Base-by-base conservation (phyloP, 106 monocot species). In the Cymbidium sinense region DNA sequence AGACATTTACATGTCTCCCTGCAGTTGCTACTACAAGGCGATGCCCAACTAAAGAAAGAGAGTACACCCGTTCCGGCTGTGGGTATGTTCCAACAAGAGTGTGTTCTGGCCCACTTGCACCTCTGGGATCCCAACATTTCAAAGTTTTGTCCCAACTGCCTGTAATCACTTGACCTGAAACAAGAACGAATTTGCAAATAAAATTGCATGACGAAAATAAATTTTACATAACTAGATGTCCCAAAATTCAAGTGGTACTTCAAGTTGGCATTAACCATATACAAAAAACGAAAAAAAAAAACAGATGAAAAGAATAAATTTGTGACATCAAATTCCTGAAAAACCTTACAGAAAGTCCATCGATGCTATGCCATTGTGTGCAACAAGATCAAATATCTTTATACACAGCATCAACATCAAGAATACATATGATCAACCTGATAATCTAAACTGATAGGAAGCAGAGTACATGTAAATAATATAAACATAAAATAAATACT, bases 121-220 rank as follows among this genome's bases (percentile, higher is more conserved):
- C 98, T 86, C 98, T 88, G 71, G 92, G 94, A 86, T 98, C 98
- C 98, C 98, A 98, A 74, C 86, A 92, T 47, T 98, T 98, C 10
- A 98, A 33, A 39, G 94, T 98, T 71, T 94, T 98, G 75, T 98
- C 98, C 98, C 98, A 98, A 78, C 98, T 98, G 9, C 98, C 98
- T 25, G 94, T 94, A 61, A 98, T 92, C 27, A 98, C 94, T 86
- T 98, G 98, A 3, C 92, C 98, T 98, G 67, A 25, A 29, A 84
- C 51, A 25, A 75, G 37, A 71, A 71, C 8, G 39, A 39, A 71
- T 69, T 17, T 31, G 33, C 15, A 34, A 1, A 69, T 39, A 43
- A 28, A 43, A 23, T 1, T 43, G 28, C 8, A 74, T 35, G 37
- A 27, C 28, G 44, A 0, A 74, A 37, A 74, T 11, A 43, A 74